Conservation (phyloP, 108 stramenopile species). For the Nitzschia sp. region DNA sequence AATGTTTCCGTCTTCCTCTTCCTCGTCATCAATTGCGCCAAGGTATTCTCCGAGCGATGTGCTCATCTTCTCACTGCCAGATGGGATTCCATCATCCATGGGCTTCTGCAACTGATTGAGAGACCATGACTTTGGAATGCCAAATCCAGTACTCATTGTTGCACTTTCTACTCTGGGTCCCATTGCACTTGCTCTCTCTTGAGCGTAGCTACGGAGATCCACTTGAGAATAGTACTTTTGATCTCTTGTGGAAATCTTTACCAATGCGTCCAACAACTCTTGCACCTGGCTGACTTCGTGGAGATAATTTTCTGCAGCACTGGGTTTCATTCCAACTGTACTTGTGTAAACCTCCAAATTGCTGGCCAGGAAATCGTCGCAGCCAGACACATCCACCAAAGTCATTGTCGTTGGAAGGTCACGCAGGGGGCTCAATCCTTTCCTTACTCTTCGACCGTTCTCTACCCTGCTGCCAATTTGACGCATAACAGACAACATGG, state of each 20-base stretch:
- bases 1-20: constrained; percentile 62
- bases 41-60: constrained; percentile 55
- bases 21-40: constrained; percentile 61
- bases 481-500: constrained; percentile 92
- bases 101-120: constrained; percentile 19
- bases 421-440: constrained; percentile 52
- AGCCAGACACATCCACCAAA: constrained; percentile 74
- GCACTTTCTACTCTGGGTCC: constrained; percentile 6
- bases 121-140: constrained; percentile 21
- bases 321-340: constrained; percentile 97
- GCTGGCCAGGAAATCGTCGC: constrained; percentile 62
- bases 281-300: constrained; percentile 91
- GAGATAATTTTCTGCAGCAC: constrained; percentile 91
- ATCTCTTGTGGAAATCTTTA: constrained; percentile 73
- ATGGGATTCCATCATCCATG: constrained; percentile 4
- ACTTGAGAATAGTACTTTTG: constrained; percentile 67
- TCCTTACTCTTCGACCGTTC: constrained; percentile 49
- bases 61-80: constrained; percentile 25
- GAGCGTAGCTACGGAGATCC: constrained; percentile 49
- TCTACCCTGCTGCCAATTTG: constrained; percentile 66
- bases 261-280: constrained; percentile 83
- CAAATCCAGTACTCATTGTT: constrained; percentile 22
- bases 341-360: constrained; percentile 80
- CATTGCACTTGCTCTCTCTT: constrained; percentile 1
- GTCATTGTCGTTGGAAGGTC: constrained; percentile 70